Base-by-base conservation (phyloP, 768 basidiomycete species). In the Lentinula guzmanii region DNA sequence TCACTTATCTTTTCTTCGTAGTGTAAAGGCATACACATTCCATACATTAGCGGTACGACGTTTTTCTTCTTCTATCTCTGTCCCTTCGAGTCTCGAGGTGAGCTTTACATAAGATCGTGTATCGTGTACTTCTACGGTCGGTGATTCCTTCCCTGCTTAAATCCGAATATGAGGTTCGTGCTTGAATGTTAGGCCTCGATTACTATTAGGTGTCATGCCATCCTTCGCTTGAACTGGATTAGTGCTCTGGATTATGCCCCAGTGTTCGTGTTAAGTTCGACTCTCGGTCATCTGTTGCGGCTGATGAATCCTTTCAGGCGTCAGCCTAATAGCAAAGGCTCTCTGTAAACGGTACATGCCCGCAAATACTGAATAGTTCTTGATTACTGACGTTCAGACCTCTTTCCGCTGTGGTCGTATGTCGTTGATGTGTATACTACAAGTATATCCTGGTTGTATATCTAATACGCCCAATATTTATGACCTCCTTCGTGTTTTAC, bases 401-500 rank as follows among this genome's bases (percentile, higher is more conserved):
- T 39, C 37, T 28, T 28, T 28, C 28, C 3, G 28, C 28, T 28
- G 28, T 28, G 28, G 28, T 28, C 28, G 28, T 28, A 28, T 28
- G 28, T 28, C 28, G 28, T 28, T 28, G 2, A 28, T 28, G 3
- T 28, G 28, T 28, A 28, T 28, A 28, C 28, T 28, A 28, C 28
- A 28, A 28, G 28, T 28, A 28, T 28, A 28, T 28, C 28, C 28
- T 28, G 28, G 28, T 28, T 28, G 24, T 13, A 24, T 24, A 28
- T 10, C 9, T 51, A 28, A 42, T 41, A 55, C 4, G 7, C 6
- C 7, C 11, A 41, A 31, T 28, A 13, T 13, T 13, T 37, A 48
- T 37, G 60, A 21, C 21, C 21, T 56, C 63, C 56, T 67, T 1
- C 65, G 53, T 48, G 62, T 59, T 15, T 65, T 65, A 18, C 71